Evolutionary conservation across 306 rosid genomes (phyloP).

Genomic region (Lithocarpus polystachyus): DNA sequence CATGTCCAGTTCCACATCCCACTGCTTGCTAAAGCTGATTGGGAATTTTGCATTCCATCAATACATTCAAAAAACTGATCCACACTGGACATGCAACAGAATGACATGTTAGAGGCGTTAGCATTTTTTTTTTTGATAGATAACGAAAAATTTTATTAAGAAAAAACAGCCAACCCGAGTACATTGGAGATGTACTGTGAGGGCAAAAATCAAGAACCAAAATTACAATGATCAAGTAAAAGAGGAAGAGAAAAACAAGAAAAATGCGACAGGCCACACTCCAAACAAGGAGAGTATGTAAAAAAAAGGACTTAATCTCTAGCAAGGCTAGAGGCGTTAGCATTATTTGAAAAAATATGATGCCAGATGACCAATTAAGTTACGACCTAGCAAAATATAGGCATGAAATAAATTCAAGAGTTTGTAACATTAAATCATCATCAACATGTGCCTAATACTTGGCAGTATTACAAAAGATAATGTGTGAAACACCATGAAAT

Average conservation of each 20-base stretch:
- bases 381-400: not conserved
- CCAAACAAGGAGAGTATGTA: too few relatives aligned
- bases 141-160: too few relatives aligned
- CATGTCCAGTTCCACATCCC: constrained; percentile 96
- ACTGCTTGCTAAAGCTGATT: constrained; percentile 81
- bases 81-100: constrained; percentile 65
- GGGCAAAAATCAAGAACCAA: too few relatives aligned
- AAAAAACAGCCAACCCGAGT: too few relatives aligned
- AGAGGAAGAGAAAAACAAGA: too few relatives aligned
- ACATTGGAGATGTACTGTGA: too few relatives aligned
- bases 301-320: too few relatives aligned
- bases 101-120: constrained; percentile 15
- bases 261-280: too few relatives aligned
- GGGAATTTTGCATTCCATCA: constrained; percentile 91
- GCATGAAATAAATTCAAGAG: not conserved
- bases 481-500: not conserved
- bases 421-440: not conserved
- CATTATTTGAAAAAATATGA: constrained; percentile 8
- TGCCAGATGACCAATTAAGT: not conserved
- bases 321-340: too few relatives aligned
- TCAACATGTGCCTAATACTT: not conserved
- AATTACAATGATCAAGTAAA: too few relatives aligned
- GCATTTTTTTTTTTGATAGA: too few relatives aligned
- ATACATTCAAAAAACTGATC: constrained; percentile 96
- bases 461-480: not conserved